Conservation (phyloP, 441 rosid species). For the Corymbia calophylla region DNA sequence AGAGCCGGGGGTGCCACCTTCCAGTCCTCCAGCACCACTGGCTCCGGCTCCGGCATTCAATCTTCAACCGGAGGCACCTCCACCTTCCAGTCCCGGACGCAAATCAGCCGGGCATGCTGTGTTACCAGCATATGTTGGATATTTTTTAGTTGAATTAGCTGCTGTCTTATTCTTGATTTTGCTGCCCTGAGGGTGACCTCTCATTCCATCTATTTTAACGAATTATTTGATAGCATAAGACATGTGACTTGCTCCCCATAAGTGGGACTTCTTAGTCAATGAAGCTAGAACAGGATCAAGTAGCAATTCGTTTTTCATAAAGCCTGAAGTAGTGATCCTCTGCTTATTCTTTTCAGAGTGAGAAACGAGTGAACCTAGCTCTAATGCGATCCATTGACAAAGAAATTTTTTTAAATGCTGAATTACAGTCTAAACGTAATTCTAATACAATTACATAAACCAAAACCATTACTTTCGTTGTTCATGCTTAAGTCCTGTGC, state of each 20-base stretch:
- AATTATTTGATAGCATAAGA: background rate
- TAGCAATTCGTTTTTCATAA: background rate
- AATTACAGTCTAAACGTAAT: background rate
- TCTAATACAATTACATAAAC: too few relatives aligned
- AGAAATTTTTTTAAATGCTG: background rate
- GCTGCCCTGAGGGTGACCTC: background rate
- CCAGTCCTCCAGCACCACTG: background rate
- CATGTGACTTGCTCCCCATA: background rate
- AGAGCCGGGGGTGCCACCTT: too few relatives aligned
- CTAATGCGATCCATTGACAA: background rate
- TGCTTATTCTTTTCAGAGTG: background rate
- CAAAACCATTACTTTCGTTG: background rate
- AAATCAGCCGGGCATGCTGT: background rate
- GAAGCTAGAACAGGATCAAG: background rate
- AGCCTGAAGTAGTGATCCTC: background rate
- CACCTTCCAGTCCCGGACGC: background rate
- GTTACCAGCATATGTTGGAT: background rate
- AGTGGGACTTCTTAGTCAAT: background rate
- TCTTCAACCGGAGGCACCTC: background rate
- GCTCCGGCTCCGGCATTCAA: background rate
- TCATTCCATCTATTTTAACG: background rate
- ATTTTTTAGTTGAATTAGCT: background rate
- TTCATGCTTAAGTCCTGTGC: background rate
- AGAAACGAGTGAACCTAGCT: background rate
- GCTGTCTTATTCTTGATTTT: background rate